Evolutionary conservation across 345 rosid genomes (phyloP).

Genomic region (Draba incana): DNA sequence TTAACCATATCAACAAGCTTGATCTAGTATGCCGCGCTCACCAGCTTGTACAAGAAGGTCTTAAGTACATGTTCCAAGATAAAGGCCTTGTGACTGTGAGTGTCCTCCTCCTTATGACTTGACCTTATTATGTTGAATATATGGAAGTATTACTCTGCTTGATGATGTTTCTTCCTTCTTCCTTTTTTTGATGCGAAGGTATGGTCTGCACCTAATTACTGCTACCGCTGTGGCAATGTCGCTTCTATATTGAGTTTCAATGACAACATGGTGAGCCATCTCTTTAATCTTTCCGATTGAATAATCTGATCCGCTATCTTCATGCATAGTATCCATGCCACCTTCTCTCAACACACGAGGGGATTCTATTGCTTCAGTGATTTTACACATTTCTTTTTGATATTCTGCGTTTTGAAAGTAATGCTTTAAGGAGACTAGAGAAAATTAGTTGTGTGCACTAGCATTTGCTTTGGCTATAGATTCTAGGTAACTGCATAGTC

Average conservation of each 20-base stretch:
- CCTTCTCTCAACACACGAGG: slow-evolving; percentile 7
- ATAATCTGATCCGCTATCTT: slow-evolving; percentile 1
- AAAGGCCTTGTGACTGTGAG: slow-evolving; percentile 98
- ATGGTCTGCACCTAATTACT: slow-evolving; percentile 99
- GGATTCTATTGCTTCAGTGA: not conserved
- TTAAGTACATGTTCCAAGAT: slow-evolving; percentile 98
- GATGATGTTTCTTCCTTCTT: slow-evolving; percentile 21
- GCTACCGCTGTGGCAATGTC: slow-evolving; percentile 98
- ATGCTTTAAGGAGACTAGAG: slow-evolving; percentile 5
- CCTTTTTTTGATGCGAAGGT: slow-evolving; percentile 55
- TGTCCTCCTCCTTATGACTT: slow-evolving; percentile 21
- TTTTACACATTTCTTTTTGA: not conserved
- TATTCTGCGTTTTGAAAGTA: not conserved
- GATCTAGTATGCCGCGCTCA: slow-evolving; percentile 98
- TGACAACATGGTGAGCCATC: slow-evolving; percentile 85
- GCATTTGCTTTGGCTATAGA: not conserved
- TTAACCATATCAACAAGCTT: slow-evolving; percentile 90
- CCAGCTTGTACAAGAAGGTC: slow-evolving; percentile 99
- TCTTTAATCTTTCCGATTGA: slow-evolving; percentile 10
- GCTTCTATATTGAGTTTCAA: slow-evolving; percentile 98
- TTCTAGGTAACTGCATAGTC: not conserved
- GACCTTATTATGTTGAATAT: not conserved
- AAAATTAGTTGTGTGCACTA: too few species aligned
- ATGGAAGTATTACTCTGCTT: slow-evolving; percentile 23
- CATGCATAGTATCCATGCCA: not conserved